Conservation (phyloP, 345 rosid species). For the Atalantia buxifolia region DNA sequence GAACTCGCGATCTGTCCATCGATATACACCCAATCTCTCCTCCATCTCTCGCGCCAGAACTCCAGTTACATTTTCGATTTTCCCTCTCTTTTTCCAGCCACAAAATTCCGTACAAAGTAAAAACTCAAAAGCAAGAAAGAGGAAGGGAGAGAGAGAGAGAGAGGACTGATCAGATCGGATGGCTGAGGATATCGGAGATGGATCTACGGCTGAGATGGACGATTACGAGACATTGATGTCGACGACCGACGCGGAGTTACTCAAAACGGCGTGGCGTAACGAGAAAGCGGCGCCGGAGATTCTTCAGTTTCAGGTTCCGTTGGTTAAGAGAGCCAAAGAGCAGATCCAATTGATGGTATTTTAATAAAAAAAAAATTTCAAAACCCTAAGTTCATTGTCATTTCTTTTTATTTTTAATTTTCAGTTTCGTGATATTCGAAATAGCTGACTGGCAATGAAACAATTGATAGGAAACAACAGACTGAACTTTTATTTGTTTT, state of each 20-base stretch:
- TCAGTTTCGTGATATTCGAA: neutral
- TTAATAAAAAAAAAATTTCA: neutral
- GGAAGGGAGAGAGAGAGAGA: neutral
- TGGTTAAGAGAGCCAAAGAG: constrained; percentile 16
- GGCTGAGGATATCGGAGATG: constrained; percentile 34
- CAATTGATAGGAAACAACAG: neutral
- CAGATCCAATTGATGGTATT: constrained; percentile 13
- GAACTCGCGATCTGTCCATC: constrained; percentile 26
- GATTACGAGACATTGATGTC: constrained; percentile 12
- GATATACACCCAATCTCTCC: neutral
- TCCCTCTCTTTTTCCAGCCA: neutral
- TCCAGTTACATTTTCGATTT: neutral
- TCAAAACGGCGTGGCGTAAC: constrained; percentile 12
- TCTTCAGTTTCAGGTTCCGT: constrained; percentile 5
- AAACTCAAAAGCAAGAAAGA: neutral
- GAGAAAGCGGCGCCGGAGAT: constrained; percentile 20
- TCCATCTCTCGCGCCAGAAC: constrained; percentile 14
- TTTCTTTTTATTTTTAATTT: neutral
- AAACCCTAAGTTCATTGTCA: neutral
- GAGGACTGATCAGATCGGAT: constrained; percentile 13
- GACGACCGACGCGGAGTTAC: constrained; percentile 14
- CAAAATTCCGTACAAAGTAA: neutral
- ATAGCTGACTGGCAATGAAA: neutral
- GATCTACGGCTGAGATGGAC: constrained; percentile 16
- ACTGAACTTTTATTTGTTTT: neutral